A percentile compares a stretch with the other conserved stretches of the same genome.
Evolutionary conservation across 192 early-diverging fungal species (phyloP).

Genomic region (Paraglomus brasilianum): DNA sequence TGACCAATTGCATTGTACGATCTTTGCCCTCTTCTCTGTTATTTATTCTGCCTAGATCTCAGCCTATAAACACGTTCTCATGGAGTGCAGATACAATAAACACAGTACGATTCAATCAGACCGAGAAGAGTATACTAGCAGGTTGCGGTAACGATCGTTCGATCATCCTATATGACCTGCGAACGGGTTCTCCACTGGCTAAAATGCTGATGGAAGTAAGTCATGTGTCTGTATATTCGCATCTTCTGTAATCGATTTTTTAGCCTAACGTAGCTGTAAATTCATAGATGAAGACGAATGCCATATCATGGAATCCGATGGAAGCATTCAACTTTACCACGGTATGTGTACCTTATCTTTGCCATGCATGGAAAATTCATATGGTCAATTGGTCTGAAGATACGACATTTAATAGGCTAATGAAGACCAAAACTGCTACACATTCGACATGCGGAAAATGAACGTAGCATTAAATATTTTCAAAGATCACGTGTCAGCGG

Average conservation of each 20-base stretch:
- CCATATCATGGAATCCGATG: conserved; percentile 99
- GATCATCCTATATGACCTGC: conserved; percentile 90
- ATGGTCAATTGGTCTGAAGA: not conserved
- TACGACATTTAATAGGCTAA: conserved; percentile 61
- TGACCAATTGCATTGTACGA: not conserved
- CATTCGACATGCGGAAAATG: conserved; percentile 98
- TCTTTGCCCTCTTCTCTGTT: not conserved
- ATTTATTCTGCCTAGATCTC: conserved; percentile 46
- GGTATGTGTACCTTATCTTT: conserved; percentile 37
- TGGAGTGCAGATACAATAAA: conserved; percentile 97
- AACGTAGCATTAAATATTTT: conserved; percentile 79
- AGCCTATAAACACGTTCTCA: conserved; percentile 77
- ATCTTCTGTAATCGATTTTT: not conserved
- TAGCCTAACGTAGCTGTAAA: conserved; percentile 4
- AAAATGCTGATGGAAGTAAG: conserved; percentile 76
- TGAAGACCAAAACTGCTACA: conserved; percentile 98
- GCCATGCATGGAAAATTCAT: not conserved
- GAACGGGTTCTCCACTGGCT: conserved; percentile 81
- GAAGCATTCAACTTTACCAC: conserved; percentile 94
- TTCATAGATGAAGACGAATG: conserved; percentile 79
- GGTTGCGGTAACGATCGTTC: conserved; percentile 93
- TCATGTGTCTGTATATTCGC: not conserved
- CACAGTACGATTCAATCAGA: conserved; percentile 95
- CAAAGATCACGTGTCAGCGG: conserved; percentile 97
- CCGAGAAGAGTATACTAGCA: conserved; percentile 89